These are phyloP conservation scores for Phialophora tarda DNA, from an alignment of 2,329 filamentous ascomycete species.

Conservation along the genomic window DNA sequence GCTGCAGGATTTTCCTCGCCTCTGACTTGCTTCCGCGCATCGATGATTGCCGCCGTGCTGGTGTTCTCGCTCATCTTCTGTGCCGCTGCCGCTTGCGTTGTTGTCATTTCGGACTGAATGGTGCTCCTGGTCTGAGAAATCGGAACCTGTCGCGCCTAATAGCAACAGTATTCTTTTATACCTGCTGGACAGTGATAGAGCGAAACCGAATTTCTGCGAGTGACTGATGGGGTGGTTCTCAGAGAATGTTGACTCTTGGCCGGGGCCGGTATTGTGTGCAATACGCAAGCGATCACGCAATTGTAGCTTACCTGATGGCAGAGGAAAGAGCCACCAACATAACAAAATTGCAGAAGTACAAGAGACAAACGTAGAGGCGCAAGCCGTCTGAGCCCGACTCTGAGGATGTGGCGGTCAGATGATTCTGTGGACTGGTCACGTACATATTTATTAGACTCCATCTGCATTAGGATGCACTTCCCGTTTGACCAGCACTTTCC, in stretches of 20 bases:
- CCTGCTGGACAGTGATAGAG: not conserved
- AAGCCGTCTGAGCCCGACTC: not conserved
- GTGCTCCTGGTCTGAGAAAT: not conserved
- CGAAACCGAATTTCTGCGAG: not conserved
- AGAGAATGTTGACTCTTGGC: not conserved
- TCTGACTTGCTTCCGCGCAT: conserved; percentile 1
- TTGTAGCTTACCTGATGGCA: conserved; percentile 25
- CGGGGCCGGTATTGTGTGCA: conserved; percentile 27
- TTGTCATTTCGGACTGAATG: conserved; percentile 17
- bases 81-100: not conserved
- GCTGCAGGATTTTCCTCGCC: not conserved
- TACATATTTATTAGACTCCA: conserved; percentile 1
- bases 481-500: not conserved
- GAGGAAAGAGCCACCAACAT: conserved; percentile 18
- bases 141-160: not conserved
- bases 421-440: not conserved
- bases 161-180: not conserved
- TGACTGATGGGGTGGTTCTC: not conserved
- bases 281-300: conserved; percentile 31
- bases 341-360: conserved; percentile 10
- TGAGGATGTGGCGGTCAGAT: conserved; percentile 13
- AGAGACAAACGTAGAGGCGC: conserved; percentile 1
- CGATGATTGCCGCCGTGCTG: not conserved
- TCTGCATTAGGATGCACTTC: conserved; percentile 7
- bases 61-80: not conserved